phyloP scores from a whole-genome alignment of 345 rosid species.

The Rhizophora mangle region DNA sequence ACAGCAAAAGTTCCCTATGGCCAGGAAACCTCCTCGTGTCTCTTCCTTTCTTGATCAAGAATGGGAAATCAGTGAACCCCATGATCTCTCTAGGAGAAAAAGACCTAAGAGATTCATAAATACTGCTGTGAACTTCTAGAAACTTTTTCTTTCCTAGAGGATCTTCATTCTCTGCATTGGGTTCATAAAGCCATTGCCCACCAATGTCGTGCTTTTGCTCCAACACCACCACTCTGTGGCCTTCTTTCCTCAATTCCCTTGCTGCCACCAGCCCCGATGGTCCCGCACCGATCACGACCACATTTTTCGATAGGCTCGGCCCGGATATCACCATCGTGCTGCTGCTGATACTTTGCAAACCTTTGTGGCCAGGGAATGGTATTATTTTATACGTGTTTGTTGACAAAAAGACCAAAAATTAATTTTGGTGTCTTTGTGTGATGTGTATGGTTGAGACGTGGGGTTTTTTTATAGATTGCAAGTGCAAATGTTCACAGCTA shows the following conservation, averaged over 20 bases:
- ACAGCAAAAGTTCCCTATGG: conserved; percentile 72
- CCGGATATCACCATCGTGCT: conserved; percentile 40
- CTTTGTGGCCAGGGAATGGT: too few relatives aligned
- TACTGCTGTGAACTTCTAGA: conserved; percentile 71
- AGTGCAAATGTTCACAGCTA: too few relatives aligned
- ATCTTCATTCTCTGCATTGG: conserved; percentile 53
- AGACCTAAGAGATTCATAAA: conserved; percentile 68
- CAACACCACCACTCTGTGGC: conserved; percentile 63
- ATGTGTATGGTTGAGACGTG: too few relatives aligned
- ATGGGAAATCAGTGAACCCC: conserved; percentile 90
- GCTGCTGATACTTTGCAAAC: too few relatives aligned
- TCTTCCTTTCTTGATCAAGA: conserved; percentile 64
- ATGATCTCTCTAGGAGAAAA: conserved; percentile 79
- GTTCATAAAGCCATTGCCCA: conserved; percentile 84
- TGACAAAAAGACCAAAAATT: too few relatives aligned
- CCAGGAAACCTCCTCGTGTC: conserved; percentile 88
- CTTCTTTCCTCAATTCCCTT: conserved; percentile 82
- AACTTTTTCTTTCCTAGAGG: conserved; percentile 46
- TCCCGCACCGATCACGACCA: conserved; percentile 96
- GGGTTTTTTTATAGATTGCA: too few relatives aligned
- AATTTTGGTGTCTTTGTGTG: too few relatives aligned
- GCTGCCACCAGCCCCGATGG: conserved; percentile 87
- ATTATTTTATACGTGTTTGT: too few relatives aligned
- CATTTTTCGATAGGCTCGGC: conserved; percentile 33
- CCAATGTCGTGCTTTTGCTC: conserved; percentile 89